These are phyloP conservation scores for Pezicula rhizophila DNA, from an alignment of 2,329 filamentous ascomycete species.

Conservation along the genomic window DNA sequence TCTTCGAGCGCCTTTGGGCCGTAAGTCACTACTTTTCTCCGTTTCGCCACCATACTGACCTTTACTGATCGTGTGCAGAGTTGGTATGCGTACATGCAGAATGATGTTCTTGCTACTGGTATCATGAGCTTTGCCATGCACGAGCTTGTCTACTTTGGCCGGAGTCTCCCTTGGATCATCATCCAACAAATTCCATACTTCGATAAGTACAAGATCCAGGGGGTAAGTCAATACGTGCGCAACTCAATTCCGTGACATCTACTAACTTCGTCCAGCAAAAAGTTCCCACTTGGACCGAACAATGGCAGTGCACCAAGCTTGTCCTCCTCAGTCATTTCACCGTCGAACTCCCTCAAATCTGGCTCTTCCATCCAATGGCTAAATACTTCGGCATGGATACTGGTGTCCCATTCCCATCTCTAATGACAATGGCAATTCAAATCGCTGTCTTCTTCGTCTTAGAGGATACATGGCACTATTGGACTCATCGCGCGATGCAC, in stretches of 20 bases:
- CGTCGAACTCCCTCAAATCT: conserved; percentile 96
- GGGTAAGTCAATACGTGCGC: conserved; percentile 44
- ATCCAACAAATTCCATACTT: conserved; percentile 84
- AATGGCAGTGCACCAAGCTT: conserved; percentile 88
- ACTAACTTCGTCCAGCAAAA: conserved; percentile 40
- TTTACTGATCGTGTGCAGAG: conserved; percentile 39
- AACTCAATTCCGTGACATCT: conserved; percentile 1
- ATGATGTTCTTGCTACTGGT: conserved; percentile 91
- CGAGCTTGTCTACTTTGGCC: conserved; percentile 90
- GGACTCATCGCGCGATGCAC: conserved; percentile 87
- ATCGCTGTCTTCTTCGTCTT: conserved; percentile 91
- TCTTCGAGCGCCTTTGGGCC: conserved; percentile 84
- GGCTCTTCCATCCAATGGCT: conserved; percentile 97
- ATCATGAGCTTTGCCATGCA: conserved; percentile 98
- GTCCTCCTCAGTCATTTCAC: conserved; percentile 96
- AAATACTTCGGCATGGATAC: conserved; percentile 87
- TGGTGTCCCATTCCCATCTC: conserved; percentile 79
- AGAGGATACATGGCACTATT: conserved; percentile 98
- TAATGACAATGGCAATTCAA: conserved; percentile 83
- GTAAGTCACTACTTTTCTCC: conserved; percentile 38
- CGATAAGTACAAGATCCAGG: conserved; percentile 91
- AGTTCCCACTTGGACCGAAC: conserved; percentile 85
- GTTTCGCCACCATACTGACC: conserved; percentile 7
- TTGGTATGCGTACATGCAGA: conserved; percentile 98
- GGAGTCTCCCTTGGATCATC: conserved; percentile 81